These are phyloP conservation scores for Arthroderma sp. DNA, from an alignment of 2,329 filamentous ascomycete species.

Conservation along the genomic window DNA sequence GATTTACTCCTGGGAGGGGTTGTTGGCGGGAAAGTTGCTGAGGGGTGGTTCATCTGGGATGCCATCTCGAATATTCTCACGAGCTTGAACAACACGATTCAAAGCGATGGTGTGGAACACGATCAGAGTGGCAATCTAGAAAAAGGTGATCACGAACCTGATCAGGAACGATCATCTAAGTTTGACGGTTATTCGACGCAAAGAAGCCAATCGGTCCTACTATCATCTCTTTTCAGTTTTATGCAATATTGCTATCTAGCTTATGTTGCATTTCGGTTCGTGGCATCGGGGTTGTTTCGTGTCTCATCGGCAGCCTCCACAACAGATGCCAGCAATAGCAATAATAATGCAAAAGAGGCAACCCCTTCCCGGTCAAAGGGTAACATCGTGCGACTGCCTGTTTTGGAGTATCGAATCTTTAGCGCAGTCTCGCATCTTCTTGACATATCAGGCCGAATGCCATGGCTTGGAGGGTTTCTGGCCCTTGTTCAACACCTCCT, in stretches of 20 bases:
- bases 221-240: slow-evolving; percentile 39
- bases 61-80: slow-evolving; percentile 59
- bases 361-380: slow-evolving; percentile 19
- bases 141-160: slow-evolving; percentile 11
- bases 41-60: slow-evolving; percentile 85
- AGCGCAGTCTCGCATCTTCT: slow-evolving; percentile 59
- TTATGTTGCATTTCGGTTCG: slow-evolving; percentile 53
- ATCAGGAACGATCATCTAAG: slow-evolving; percentile 9
- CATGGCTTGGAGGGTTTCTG: slow-evolving; percentile 69
- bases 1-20: slow-evolving; percentile 80
- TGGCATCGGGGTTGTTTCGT: slow-evolving; percentile 52
- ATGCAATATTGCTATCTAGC: slow-evolving; percentile 41
- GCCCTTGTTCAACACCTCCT: slow-evolving; percentile 65
- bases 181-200: slow-evolving; percentile 18
- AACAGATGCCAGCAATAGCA: background rate
- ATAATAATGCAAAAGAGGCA: slow-evolving; percentile 9
- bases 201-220: slow-evolving; percentile 24
- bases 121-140: slow-evolving; percentile 1
- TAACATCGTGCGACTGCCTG: slow-evolving; percentile 40
- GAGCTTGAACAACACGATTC: slow-evolving; percentile 24
- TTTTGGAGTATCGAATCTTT: slow-evolving; percentile 69
- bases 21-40: slow-evolving; percentile 65
- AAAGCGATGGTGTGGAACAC: slow-evolving; percentile 23
- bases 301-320: slow-evolving; percentile 48
- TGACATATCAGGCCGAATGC: slow-evolving; percentile 70